These are phyloP conservation scores for Oryza meyeriana DNA, from an alignment of 176 grass and related monocot species.

Conservation along the genomic window DNA sequence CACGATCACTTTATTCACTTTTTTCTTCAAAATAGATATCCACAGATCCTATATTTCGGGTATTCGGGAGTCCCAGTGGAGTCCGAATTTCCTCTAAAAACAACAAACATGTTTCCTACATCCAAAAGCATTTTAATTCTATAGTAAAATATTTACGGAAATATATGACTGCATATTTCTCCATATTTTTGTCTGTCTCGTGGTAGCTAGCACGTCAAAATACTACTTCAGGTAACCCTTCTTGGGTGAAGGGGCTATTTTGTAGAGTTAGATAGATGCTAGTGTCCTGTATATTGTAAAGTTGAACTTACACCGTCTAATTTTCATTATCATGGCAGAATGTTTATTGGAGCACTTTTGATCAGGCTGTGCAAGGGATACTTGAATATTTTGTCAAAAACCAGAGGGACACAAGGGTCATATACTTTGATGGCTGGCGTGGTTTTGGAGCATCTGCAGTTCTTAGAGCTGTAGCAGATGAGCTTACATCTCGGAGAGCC, in stretches of 20 bases:
- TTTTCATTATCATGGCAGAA: not conserved
- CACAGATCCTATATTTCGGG: no score
- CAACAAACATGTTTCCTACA: no score
- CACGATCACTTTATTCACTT: no score
- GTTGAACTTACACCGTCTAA: not conserved
- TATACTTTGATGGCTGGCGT: not conserved
- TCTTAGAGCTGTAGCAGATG: not conserved
- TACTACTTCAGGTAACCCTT: not conserved
- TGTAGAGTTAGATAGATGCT: no score
- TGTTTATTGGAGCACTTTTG: not conserved
- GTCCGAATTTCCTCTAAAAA: no score
- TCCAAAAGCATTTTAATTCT: no score
- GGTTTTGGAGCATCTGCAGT: not conserved
- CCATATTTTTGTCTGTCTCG: no score
- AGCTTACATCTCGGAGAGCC: not conserved
- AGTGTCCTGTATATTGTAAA: no score
- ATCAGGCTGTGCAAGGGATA: not conserved
- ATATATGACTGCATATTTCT: no score
- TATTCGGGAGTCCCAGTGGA: no score
- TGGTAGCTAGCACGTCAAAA: not conserved
- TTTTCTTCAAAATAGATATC: no score
- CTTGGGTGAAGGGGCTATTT: not conserved
- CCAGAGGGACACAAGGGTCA: not conserved
- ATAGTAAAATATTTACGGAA: no score
- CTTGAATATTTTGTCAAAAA: not conserved